These are phyloP conservation scores for Gonium pectorale DNA, from an alignment of 139 green algal genomes.

Conservation along the genomic window DNA sequence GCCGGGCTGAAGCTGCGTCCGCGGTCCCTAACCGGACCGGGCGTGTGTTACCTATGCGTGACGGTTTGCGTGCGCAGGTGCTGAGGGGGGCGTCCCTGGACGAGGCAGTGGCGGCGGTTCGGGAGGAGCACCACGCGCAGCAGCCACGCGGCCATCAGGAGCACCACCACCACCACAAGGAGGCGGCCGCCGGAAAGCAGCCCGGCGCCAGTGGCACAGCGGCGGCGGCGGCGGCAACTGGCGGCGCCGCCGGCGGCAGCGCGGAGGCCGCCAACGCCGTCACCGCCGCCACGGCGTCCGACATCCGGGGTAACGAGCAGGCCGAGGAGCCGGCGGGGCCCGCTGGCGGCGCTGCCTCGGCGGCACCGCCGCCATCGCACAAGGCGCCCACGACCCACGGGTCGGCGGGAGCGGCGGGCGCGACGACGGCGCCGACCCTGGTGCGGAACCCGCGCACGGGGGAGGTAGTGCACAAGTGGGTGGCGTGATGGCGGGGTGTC, in stretches of 20 bases:
- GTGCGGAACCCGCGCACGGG: constrained; percentile 2
- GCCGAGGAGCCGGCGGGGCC: neutral
- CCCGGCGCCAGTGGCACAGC: neutral
- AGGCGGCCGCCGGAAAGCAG: neutral
- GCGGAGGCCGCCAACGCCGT: neutral
- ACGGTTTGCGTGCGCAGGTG: neutral
- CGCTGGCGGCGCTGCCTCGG: no score
- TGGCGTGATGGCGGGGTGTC: neutral
- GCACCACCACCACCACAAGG: neutral
- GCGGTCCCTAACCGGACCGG: no score
- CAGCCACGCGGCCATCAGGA: neutral
- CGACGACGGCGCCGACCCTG: neutral
- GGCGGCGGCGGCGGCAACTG: neutral
- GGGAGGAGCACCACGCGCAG: neutral
- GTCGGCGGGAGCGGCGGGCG: neutral
- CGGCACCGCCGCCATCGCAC: neutral
- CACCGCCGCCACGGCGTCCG: neutral
- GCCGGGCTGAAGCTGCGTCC: no score
- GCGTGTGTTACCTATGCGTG: no score
- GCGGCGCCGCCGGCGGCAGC: neutral
- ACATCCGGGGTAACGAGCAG: no score
- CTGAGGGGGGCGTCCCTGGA: neutral
- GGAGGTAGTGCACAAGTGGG: constrained; percentile 20
- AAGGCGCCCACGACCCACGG: neutral
- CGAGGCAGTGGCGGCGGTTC: constrained; percentile 3